Percentiles rank a stretch among this genome's conserved stretches.
Evolutionary conservation across 805 yeast species (phyloP).

Genomic region (Nakazawaea pomicola): DNA sequence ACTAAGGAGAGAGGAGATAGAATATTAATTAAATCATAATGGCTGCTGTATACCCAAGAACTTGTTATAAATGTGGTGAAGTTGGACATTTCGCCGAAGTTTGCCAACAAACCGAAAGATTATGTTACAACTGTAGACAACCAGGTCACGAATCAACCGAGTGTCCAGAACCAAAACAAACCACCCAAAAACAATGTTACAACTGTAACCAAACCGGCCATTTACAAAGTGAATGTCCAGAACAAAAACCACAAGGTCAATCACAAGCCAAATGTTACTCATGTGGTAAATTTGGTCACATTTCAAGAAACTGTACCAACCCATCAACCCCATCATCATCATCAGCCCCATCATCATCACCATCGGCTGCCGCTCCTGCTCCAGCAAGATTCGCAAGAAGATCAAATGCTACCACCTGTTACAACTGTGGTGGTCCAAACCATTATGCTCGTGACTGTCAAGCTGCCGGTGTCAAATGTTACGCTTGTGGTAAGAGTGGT

Average conservation of each 20-base stretch:
- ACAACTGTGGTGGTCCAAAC: slow-evolving; percentile 91
- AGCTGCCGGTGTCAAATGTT: slow-evolving; percentile 69
- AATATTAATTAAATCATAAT: slow-evolving; percentile 15
- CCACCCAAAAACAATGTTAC: slow-evolving; percentile 84
- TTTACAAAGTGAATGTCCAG: slow-evolving; percentile 78
- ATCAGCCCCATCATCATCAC: slow-evolving; percentile 11
- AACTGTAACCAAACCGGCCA: slow-evolving; percentile 91
- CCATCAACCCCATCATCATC: slow-evolving; percentile 22
- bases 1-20: slow-evolving; percentile 7
- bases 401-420: slow-evolving; percentile 55
- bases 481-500: slow-evolving; percentile 87
- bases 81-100: slow-evolving; percentile 87
- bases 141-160: slow-evolving; percentile 88
- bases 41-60: slow-evolving; percentile 42
- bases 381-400: slow-evolving; percentile 19
- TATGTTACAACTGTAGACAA: slow-evolving; percentile 89
- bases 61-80: slow-evolving; percentile 90
- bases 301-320: slow-evolving; percentile 70
- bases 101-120: slow-evolving; percentile 78
- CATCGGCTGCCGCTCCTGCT: slow-evolving; percentile 17
- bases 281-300: slow-evolving; percentile 76
- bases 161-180: slow-evolving; percentile 85
- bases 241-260: slow-evolving; percentile 41
- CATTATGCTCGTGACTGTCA: slow-evolving; percentile 91
- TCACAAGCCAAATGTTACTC: slow-evolving; percentile 70